These are phyloP conservation scores for Fonsecaea monophora DNA, from an alignment of 2,329 filamentous ascomycete species.

Conservation along the genomic window DNA sequence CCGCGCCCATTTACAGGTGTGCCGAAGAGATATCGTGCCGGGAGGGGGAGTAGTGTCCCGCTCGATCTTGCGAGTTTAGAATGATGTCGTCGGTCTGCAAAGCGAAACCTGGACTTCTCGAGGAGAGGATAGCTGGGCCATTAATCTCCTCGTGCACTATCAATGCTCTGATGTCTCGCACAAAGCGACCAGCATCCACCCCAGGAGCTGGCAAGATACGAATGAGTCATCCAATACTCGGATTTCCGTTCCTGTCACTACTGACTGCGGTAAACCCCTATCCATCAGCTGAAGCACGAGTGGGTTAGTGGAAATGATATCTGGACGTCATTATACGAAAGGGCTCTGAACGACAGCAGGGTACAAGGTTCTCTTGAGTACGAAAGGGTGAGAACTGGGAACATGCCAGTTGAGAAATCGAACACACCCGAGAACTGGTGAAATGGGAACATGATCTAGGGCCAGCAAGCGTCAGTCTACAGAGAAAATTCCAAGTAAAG, in stretches of 20 bases:
- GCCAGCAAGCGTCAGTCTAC: conserved; percentile 5
- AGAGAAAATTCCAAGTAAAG: not conserved
- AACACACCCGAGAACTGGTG: not conserved
- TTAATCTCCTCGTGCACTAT: not conserved
- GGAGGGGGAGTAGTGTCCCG: conserved; percentile 91
- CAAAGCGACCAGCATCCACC: not conserved
- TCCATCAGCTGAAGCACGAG: not conserved
- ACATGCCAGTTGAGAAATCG: not conserved
- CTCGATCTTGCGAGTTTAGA: conserved; percentile 67
- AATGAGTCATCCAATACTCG: not conserved
- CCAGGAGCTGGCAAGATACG: not conserved
- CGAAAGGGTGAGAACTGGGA: not conserved
- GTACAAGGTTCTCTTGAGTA: not conserved
- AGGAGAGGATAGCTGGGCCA: not conserved
- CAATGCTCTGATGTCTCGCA: not conserved
- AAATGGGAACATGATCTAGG: not conserved
- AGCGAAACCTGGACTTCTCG: not conserved
- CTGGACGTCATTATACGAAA: not conserved
- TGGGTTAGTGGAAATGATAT: not conserved
- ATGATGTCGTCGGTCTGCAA: conserved; percentile 17
- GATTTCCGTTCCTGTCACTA: not conserved
- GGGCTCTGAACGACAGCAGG: not conserved
- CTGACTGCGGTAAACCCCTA: not conserved
- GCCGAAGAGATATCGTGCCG: conserved; percentile 81
- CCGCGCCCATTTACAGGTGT: conserved; percentile 80